Percentiles rank a stretch among this genome's conserved stretches.
Conservation (phyloP, 1,139 yeast genomes). For the Geotrichum klebahnii region DNA sequence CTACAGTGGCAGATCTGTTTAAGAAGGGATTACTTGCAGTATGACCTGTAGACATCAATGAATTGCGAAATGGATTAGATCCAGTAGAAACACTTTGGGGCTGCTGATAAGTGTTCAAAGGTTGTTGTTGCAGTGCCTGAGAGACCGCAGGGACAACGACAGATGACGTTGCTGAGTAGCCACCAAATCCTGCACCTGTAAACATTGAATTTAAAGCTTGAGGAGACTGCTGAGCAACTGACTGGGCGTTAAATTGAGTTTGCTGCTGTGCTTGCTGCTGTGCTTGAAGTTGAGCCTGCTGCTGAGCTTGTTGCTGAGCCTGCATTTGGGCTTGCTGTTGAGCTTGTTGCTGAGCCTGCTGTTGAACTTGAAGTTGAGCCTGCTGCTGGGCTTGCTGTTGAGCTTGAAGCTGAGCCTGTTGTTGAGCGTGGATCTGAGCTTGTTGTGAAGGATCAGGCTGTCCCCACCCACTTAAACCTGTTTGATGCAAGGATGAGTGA, state of each 20-base stretch:
- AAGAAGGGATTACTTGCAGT: constrained; percentile 32
- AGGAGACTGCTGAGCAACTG: constrained; percentile 21
- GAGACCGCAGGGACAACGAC: constrained; percentile 27
- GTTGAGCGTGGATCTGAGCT: constrained; percentile 24
- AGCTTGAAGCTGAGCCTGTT: constrained; percentile 15
- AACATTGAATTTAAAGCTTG: constrained; percentile 29
- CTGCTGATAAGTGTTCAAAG: constrained; percentile 26
- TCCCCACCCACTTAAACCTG: constrained; percentile 21
- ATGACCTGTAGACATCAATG: constrained; percentile 20
- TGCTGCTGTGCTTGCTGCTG: constrained; percentile 23
- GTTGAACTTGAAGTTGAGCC: constrained; percentile 25
- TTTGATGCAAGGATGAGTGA: constrained; percentile 15
- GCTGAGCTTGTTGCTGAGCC: constrained; percentile 24
- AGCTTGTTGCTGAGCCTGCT: constrained; percentile 21
- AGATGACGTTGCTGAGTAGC: constrained; percentile 39
- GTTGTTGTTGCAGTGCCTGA: constrained; percentile 26
- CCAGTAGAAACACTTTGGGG: constrained; percentile 31
- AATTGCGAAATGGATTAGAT: constrained; percentile 33
- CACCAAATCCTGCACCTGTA: constrained; percentile 61
- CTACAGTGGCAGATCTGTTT: constrained; percentile 24
- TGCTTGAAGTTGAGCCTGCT: constrained; percentile 22
- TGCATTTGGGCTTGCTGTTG: constrained; percentile 22
- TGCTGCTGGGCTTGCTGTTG: constrained; percentile 22
- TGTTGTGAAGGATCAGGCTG: constrained; percentile 24
- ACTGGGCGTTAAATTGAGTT: constrained; percentile 16